These are phyloP conservation scores for Sisymbrium altissimum DNA, from an alignment of 345 rosid species.

Conservation along the genomic window DNA sequence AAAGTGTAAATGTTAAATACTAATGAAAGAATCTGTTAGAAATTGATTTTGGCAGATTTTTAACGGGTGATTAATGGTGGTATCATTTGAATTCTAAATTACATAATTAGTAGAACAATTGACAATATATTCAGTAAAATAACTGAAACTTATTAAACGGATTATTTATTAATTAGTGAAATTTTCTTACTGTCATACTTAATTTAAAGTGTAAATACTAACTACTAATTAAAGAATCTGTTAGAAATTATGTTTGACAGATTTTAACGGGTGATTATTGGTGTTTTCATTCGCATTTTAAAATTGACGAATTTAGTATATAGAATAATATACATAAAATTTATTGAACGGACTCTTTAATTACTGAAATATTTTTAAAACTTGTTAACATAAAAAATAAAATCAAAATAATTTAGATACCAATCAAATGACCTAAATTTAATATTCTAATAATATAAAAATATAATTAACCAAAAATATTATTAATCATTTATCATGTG, in stretches of 20 bases:
- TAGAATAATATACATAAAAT: too few relatives aligned
- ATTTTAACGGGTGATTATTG: neutral
- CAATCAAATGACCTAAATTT: too few relatives aligned
- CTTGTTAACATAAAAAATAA: too few relatives aligned
- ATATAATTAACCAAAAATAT: too few relatives aligned
- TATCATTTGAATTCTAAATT: neutral
- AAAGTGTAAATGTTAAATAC: neutral
- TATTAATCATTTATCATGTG: too few relatives aligned
- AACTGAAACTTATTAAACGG: neutral
- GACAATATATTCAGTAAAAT: too few relatives aligned
- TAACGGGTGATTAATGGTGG: neutral
- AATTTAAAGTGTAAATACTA: neutral
- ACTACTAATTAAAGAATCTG: neutral
- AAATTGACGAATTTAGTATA: too few relatives aligned
- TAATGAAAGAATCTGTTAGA: neutral
- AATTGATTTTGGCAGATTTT: neutral
- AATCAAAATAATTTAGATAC: too few relatives aligned
- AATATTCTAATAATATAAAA: too few relatives aligned
- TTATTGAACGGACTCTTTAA: too few relatives aligned
- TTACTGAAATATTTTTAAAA: too few relatives aligned
- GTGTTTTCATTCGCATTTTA: neutral
- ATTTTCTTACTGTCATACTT: neutral
- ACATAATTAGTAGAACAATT: neutral
- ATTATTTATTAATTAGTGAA: neutral
- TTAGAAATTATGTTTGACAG: neutral